A percentile compares a stretch with the other conserved stretches of the same genome.
Conservation (phyloP, 257 asterid species). For the Penstemon barbatus region DNA sequence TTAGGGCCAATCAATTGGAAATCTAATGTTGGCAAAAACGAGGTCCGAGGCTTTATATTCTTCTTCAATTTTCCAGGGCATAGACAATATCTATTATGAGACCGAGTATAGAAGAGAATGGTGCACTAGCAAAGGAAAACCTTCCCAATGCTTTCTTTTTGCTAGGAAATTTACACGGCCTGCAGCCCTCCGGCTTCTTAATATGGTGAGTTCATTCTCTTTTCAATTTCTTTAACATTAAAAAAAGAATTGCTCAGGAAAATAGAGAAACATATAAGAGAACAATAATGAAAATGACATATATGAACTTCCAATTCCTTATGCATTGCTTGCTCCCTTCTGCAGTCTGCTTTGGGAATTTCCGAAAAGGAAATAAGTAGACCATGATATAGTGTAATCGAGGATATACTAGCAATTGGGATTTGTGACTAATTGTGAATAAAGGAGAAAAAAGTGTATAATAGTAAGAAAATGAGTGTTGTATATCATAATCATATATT, state of each 20-base stretch:
- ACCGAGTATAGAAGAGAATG: slow-evolving; percentile 95
- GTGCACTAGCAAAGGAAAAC: slow-evolving; percentile 93
- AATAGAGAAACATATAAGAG: background rate
- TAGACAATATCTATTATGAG: slow-evolving; percentile 80
- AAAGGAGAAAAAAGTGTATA: slow-evolving; percentile 25
- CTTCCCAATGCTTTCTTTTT: slow-evolving; percentile 88
- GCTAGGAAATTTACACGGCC: slow-evolving; percentile 93
- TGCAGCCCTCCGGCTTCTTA: slow-evolving; percentile 84
- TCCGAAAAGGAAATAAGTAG: slow-evolving; percentile 32
- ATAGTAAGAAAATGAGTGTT: slow-evolving; percentile 17
- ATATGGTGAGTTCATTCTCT: slow-evolving; percentile 52
- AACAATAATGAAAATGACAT: background rate
- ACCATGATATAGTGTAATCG: slow-evolving; percentile 24
- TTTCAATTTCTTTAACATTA: background rate
- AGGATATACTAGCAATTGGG: slow-evolving; percentile 12
- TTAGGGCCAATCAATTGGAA: slow-evolving; percentile 1
- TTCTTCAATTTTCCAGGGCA: slow-evolving; percentile 45
- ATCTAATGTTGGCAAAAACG: slow-evolving; percentile 11
- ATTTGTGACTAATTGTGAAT: slow-evolving; percentile 28
- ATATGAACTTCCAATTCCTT: background rate
- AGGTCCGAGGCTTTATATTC: background rate
- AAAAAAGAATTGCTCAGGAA: background rate
- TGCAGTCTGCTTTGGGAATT: slow-evolving; percentile 75
- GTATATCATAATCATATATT: slow-evolving; percentile 25
- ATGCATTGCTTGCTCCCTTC: slow-evolving; percentile 19